Percentiles rank a stretch among this genome's conserved stretches.
Evolutionary conservation across 2,329 filamentous ascomycete genomes (phyloP).

Genomic region (Ophiostoma australiae): DNA sequence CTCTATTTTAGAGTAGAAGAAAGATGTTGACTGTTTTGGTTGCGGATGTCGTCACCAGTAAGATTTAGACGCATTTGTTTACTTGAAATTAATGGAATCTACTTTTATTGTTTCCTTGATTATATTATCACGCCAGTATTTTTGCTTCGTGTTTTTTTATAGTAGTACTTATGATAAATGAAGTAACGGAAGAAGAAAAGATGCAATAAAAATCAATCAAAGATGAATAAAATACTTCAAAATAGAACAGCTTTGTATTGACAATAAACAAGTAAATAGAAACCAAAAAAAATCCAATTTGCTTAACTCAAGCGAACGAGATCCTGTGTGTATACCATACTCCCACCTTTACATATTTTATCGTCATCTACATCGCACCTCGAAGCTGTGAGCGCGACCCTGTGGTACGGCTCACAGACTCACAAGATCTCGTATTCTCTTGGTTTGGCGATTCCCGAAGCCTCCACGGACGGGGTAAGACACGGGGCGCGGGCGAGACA

Average conservation of each 20-base stretch:
- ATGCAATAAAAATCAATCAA: background rate
- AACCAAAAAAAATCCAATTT: too few species aligned
- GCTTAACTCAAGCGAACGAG: too few species aligned
- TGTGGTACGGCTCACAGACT: background rate
- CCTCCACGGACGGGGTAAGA: background rate
- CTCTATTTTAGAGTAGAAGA: background rate
- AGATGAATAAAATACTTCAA: background rate
- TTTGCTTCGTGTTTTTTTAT: background rate
- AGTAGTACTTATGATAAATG: background rate
- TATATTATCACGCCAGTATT: background rate
- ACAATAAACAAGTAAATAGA: background rate
- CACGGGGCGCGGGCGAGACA: background rate
- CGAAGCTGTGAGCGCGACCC: background rate
- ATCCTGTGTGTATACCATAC: too few species aligned
- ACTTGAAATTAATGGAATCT: background rate
- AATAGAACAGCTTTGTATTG: too few species aligned
- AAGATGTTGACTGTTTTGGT: background rate
- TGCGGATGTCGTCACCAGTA: background rate
- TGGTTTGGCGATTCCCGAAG: background rate
- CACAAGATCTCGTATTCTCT: conserved; percentile 8
- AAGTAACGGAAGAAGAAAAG: background rate
- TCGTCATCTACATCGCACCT: background rate
- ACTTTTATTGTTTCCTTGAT: background rate
- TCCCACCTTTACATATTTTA: background rate
- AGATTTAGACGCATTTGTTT: background rate